phyloP scores from a whole-genome alignment of 2,329 filamentous ascomycete genomes.

The Aspergillus hortae region DNA sequence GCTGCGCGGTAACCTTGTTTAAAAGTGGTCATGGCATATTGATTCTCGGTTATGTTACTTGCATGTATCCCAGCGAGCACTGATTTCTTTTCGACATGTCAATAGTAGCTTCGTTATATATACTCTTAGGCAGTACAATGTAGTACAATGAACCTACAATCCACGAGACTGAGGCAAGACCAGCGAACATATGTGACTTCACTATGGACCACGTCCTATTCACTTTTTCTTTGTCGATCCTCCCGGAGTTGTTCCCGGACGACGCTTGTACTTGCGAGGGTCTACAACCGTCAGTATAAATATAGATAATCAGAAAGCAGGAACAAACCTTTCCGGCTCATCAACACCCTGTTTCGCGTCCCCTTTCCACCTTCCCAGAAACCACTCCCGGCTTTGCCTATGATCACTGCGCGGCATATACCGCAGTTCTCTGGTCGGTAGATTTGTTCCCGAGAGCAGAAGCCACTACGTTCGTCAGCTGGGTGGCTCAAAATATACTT shows the following conservation, averaged over 20 bases:
- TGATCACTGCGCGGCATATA: conserved; percentile 67
- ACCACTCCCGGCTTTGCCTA: conserved; percentile 63
- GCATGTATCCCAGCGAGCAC: neutral
- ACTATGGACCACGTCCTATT: neutral
- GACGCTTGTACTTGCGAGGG: conserved; percentile 67
- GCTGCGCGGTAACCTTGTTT: conserved; percentile 70
- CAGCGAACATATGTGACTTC: too few relatives aligned
- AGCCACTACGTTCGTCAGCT: conserved; percentile 46
- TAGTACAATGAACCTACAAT: too few relatives aligned
- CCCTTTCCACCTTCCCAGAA: conserved; percentile 89
- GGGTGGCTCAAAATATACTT: neutral
- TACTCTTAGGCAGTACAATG: neutral
- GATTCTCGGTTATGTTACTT: neutral
- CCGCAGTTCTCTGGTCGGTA: conserved; percentile 73
- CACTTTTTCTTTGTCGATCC: conserved; percentile 28
- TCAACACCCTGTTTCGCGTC: conserved; percentile 66
- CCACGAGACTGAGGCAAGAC: too few relatives aligned
- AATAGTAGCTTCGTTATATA: neutral
- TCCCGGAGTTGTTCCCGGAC: conserved; percentile 42
- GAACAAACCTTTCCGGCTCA: conserved; percentile 63
- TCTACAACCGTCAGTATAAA: conserved; percentile 42
- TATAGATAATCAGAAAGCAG: neutral
- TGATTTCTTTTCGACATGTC: neutral
- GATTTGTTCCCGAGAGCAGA: conserved; percentile 75
- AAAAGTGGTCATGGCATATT: neutral